Evolutionary conservation across 495 filamentous ascomycete genomes (phyloP), one percentile per base, ranked within the genome.

Genomic region (Penicillium mononematosum): DNA sequence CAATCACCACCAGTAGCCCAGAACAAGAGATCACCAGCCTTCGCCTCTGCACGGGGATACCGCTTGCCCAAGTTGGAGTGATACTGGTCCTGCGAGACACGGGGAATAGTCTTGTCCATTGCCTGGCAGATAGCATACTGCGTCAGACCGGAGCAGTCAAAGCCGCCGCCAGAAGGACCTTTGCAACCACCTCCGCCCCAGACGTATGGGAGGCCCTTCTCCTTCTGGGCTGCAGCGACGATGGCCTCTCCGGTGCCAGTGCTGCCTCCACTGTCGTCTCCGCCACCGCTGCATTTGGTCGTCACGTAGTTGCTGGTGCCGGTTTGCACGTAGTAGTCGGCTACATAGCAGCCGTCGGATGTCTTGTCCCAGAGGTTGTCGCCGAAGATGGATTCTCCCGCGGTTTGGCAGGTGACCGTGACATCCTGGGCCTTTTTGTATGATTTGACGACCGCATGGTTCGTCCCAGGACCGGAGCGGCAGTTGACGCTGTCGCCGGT

Each of bases 291-390:
- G 27, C 60, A 62, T 20, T 50, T 50, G 22, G 50, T 43, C 11
- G 60, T 58, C 7, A 62, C 60, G 34, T 58, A 58, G 52, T 38
- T 10, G 41, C 43, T 56, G 5, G 10, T 56, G 27, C 60, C 60
- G 47, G 60, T 63, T 31, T 63, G 59, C 31, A 63, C 57, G 27
- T 60, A 63, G 53, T 63, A 59, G 49, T 63, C 60, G 16, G 52
- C 49, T 31, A 63, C 60, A 24, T 63, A 63, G 47, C 60, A 63
- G 43, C 47, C 47, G 38, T 60, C 60, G 5, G 60, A 53, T 16
- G 60, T 63, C 22, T 63, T 63, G 48, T 60, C 60, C 60, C 60
- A 63, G 43, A 63, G 48, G n/a, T 52, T 31, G 27, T 63, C 53
- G 16, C 60, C 60, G 2, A 29, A 56, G 43, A 63, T 25, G 3